Percentiles rank a stretch among this genome's conserved stretches.
Conservation (phyloP, 768 basidiomycete species). For the Leccinum imitatum region DNA sequence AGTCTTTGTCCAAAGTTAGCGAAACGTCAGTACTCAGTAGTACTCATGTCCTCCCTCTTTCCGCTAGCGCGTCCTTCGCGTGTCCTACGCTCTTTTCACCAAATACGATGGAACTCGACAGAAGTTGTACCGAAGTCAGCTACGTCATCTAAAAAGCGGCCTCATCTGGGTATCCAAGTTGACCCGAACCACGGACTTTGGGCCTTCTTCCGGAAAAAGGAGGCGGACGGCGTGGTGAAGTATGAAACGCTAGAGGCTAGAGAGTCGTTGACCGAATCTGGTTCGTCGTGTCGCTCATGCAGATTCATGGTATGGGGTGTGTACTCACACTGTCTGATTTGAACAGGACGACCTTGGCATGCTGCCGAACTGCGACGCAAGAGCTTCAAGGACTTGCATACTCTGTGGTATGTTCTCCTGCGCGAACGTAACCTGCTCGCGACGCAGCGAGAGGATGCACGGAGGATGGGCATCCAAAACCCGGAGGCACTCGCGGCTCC, state of each 20-base stretch:
- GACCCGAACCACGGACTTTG: constrained; percentile 73
- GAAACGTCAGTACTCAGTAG: too few species aligned
- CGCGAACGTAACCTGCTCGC: constrained; percentile 89
- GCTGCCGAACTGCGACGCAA: constrained; percentile 86
- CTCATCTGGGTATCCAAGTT: constrained; percentile 42
- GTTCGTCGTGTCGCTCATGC: constrained; percentile 28
- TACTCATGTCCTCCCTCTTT: constrained; percentile 24
- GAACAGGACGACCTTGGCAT: constrained; percentile 85
- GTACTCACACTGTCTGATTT: constrained; percentile 1
- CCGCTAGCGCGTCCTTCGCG: constrained; percentile 21
- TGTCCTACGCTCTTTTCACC: constrained; percentile 11
- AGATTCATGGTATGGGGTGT: neutral
- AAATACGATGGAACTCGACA: constrained; percentile 26
- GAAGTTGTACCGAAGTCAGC: constrained; percentile 8
- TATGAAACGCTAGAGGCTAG: constrained; percentile 49
- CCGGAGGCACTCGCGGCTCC: constrained; percentile 28
- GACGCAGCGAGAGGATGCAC: constrained; percentile 79
- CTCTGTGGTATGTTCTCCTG: constrained; percentile 88
- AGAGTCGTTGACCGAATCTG: constrained; percentile 35
- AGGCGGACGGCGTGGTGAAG: constrained; percentile 47
- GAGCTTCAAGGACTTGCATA: constrained; percentile 91
- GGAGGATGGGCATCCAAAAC: constrained; percentile 53
- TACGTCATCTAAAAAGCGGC: constrained; percentile 36
- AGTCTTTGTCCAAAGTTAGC: neutral
- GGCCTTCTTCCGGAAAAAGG: constrained; percentile 68